These are phyloP conservation scores for Fraxinus latifolia DNA, from an alignment of 305 asterid species.

Conservation along the genomic window DNA sequence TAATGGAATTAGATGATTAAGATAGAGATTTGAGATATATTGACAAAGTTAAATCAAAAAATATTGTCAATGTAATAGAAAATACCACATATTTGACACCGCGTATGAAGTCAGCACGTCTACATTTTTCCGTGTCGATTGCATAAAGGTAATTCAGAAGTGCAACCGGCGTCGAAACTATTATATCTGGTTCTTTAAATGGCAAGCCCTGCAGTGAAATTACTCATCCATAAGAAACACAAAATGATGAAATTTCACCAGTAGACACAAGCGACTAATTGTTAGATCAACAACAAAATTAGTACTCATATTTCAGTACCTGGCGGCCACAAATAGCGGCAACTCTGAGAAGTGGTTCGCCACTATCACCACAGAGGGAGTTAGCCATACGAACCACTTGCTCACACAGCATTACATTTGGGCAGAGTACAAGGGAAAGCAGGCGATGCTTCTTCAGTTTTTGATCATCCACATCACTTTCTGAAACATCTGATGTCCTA, in stretches of 20 bases:
- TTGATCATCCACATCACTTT: slow-evolving; percentile 30
- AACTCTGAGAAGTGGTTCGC: slow-evolving; percentile 58
- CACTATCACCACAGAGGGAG: slow-evolving; percentile 49
- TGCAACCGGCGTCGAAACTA: slow-evolving; percentile 91
- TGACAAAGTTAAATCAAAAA: neutral
- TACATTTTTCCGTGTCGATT: slow-evolving; percentile 54
- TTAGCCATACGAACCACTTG: slow-evolving; percentile 95
- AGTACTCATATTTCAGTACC: slow-evolving; percentile 37
- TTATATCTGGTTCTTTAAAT: slow-evolving; percentile 64
- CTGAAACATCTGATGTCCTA: slow-evolving; percentile 33
- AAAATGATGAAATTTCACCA: slow-evolving; percentile 3
- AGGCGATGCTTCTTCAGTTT: slow-evolving; percentile 31
- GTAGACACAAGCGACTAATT: neutral
- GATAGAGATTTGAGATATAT: neutral
- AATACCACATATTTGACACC: slow-evolving; percentile 77
- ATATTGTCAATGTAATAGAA: slow-evolving; percentile 10
- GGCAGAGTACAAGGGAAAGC: slow-evolving; percentile 80
- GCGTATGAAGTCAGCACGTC: slow-evolving; percentile 57
- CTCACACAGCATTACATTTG: slow-evolving; percentile 92
- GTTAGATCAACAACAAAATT: neutral
- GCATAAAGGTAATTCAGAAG: slow-evolving; percentile 77
- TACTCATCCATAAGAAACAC: slow-evolving; percentile 18
- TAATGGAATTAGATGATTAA: slow-evolving; percentile 11
- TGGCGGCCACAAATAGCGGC: slow-evolving; percentile 88
- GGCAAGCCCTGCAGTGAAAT: slow-evolving; percentile 65